phyloP scores from a whole-genome alignment of 495 filamentous ascomycete species.

The Talaromyces proteolyticus region DNA sequence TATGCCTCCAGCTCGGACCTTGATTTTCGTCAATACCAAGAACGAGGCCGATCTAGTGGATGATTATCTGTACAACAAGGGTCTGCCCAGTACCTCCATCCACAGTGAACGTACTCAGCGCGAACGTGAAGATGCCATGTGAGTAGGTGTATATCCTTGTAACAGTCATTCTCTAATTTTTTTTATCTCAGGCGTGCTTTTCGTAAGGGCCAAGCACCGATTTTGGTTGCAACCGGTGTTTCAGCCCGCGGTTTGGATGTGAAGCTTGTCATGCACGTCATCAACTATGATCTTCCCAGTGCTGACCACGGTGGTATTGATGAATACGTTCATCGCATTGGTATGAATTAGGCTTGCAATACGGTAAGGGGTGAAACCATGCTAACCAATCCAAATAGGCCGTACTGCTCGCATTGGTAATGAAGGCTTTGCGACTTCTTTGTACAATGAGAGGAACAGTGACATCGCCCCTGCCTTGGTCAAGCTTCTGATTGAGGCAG shows the following conservation, averaged over 20 bases:
- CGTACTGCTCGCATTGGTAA: slow-evolving; percentile 94
- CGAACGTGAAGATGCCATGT: slow-evolving; percentile 91
- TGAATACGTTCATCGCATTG: slow-evolving; percentile 93
- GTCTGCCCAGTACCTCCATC: slow-evolving; percentile 77
- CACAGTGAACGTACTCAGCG: slow-evolving; percentile 82
- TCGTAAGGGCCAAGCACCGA: slow-evolving; percentile 62
- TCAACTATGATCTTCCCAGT: slow-evolving; percentile 85
- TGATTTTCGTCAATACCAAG: slow-evolving; percentile 87
- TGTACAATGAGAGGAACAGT: slow-evolving; percentile 69
- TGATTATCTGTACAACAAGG: slow-evolving; percentile 76
- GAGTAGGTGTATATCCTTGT: slow-evolving; percentile 23
- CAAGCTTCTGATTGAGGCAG: slow-evolving; percentile 72
- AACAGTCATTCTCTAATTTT: slow-evolving; percentile 10
- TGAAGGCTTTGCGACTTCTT: slow-evolving; percentile 77
- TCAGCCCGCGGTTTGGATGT: slow-evolving; percentile 89
- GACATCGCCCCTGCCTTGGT: slow-evolving; percentile 64
- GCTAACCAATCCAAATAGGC: slow-evolving; percentile 43
- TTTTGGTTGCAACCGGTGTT: slow-evolving; percentile 81
- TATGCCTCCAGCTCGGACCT: slow-evolving; percentile 65
- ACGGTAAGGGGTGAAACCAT: background rate
- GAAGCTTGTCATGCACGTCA: slow-evolving; percentile 76
- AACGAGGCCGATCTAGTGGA: slow-evolving; percentile 71
- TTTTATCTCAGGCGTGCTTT: slow-evolving; percentile 59
- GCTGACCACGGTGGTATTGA: slow-evolving; percentile 73
- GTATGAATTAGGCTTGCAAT: slow-evolving; percentile 44